Conservation (phyloP, 2,329 filamentous ascomycete species). For the Lasiodiplodia sp. region DNA sequence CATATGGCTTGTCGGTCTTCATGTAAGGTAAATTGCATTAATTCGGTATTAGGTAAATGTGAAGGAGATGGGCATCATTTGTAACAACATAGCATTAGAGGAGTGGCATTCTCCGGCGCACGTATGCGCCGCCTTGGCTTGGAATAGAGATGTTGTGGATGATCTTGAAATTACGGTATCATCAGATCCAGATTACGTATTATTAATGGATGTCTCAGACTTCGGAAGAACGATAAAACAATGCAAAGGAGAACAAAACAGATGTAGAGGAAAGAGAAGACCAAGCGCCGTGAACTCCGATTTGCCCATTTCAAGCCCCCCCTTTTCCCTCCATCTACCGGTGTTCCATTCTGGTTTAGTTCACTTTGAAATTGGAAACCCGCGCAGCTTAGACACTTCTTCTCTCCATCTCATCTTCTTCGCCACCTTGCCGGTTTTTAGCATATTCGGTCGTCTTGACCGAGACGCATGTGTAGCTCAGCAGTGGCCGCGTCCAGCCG, state of each 20-base stretch:
- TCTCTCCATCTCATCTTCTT: not conserved
- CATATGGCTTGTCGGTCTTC: not conserved
- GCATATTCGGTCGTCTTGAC: conserved; percentile 9
- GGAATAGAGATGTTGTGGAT: not conserved
- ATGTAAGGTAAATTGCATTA: not conserved
- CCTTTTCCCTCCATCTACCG: not conserved
- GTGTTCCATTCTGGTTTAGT: not conserved
- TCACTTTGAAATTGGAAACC: not conserved
- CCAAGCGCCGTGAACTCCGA: not conserved
- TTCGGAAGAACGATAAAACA: not conserved
- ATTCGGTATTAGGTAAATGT: not conserved
- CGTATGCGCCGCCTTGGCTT: not conserved
- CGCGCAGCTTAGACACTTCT: not conserved
- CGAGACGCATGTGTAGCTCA: conserved; percentile 1
- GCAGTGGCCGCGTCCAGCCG: not conserved
- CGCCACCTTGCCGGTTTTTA: not conserved
- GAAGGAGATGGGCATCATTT: not conserved
- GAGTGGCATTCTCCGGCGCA: not conserved
- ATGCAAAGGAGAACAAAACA: not conserved
- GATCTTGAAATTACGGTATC: not conserved
- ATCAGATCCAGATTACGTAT: not conserved
- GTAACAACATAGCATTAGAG: conserved; percentile 19
- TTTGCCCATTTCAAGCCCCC: not conserved
- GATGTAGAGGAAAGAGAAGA: not conserved
- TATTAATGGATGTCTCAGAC: not conserved